These are phyloP conservation scores for Amylocystis lapponica DNA, from an alignment of 768 basidiomycete species.

Conservation along the genomic window DNA sequence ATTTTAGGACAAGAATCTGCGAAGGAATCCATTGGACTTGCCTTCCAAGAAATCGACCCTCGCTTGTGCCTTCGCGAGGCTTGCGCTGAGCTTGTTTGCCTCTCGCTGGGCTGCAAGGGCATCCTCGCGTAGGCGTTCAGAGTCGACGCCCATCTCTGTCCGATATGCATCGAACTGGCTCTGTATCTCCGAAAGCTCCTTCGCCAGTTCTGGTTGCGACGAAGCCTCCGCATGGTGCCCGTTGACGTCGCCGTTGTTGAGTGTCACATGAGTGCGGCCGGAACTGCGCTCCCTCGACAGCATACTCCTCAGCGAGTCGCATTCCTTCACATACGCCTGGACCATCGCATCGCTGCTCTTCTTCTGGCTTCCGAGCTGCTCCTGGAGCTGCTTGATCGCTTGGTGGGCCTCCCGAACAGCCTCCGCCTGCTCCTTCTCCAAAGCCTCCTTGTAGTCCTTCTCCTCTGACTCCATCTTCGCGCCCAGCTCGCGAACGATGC, in stretches of 20 bases:
- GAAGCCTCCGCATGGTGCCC: conserved; percentile 11
- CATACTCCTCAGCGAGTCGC: conserved; percentile 79
- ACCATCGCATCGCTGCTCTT: conserved; percentile 63
- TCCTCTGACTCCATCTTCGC: conserved; percentile 83
- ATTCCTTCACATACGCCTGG: conserved; percentile 80
- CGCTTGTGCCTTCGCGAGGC: conserved; percentile 79
- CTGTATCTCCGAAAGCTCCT: conserved; percentile 69
- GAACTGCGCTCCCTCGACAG: conserved; percentile 40
- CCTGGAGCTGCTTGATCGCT: conserved; percentile 72
- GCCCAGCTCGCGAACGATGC: conserved; percentile 78
- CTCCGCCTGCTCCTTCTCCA: conserved; percentile 70
- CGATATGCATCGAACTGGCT: conserved; percentile 76
- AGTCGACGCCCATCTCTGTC: conserved; percentile 76
- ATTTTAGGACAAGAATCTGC: background rate
- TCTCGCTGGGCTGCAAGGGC: conserved; percentile 60
- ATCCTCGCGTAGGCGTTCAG: conserved; percentile 68
- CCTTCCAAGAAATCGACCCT: conserved; percentile 76
- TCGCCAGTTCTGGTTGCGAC: conserved; percentile 35
- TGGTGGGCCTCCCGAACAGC: conserved; percentile 87
- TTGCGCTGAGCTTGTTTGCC: conserved; percentile 53
- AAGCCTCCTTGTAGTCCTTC: conserved; percentile 60
- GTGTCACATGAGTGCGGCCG: conserved; percentile 4
- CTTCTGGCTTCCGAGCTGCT: conserved; percentile 75
- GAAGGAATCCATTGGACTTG: conserved; percentile 26
- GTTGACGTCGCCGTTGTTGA: conserved; percentile 32